Percentiles rank a stretch among this genome's conserved stretches.
phyloP scores from a whole-genome alignment of 2,329 filamentous ascomycete species.

The Fusarium veterinarium region DNA sequence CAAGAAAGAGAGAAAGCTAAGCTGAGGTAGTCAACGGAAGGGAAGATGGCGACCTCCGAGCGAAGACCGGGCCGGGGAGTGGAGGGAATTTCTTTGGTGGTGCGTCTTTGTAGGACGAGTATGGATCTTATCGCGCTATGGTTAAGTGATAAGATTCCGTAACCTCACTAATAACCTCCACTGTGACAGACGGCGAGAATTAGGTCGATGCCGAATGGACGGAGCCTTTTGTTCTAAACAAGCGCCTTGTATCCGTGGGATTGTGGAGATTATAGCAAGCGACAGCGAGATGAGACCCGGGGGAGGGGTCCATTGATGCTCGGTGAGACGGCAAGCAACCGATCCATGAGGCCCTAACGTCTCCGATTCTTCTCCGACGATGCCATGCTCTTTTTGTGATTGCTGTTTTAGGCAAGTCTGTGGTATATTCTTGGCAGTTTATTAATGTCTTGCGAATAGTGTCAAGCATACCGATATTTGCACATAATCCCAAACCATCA shows the following conservation, averaged over 20 bases:
- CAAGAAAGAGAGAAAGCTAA: conserved; percentile 7
- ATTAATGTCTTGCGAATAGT: neutral
- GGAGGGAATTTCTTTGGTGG: conserved; percentile 47
- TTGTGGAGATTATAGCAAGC: conserved; percentile 26
- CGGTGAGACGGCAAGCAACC: conserved; percentile 31
- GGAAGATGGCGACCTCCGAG: conserved; percentile 43
- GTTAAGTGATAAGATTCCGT: conserved; percentile 38
- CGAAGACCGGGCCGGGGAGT: conserved; percentile 44
- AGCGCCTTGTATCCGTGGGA: conserved; percentile 3
- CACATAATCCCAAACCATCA: neutral
- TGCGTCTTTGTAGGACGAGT: conserved; percentile 5
- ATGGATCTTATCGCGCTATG: conserved; percentile 42
- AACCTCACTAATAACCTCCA: conserved; percentile 1
- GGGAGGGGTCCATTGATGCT: conserved; percentile 23
- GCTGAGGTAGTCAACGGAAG: conserved; percentile 15
- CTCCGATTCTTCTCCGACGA: conserved; percentile 34
- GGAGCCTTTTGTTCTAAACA: conserved; percentile 3
- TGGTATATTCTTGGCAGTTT: neutral
- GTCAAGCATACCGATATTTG: neutral
- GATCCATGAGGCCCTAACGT: conserved; percentile 7
- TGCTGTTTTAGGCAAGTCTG: conserved; percentile 29
- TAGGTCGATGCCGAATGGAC: conserved; percentile 23
- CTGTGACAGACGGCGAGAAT: conserved; percentile 12
- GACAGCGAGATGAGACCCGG: conserved; percentile 26
- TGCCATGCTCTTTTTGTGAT: neutral